phyloP scores from a whole-genome alignment of 192 early-diverging fungal genomes.

The Coemansia sp. region DNA sequence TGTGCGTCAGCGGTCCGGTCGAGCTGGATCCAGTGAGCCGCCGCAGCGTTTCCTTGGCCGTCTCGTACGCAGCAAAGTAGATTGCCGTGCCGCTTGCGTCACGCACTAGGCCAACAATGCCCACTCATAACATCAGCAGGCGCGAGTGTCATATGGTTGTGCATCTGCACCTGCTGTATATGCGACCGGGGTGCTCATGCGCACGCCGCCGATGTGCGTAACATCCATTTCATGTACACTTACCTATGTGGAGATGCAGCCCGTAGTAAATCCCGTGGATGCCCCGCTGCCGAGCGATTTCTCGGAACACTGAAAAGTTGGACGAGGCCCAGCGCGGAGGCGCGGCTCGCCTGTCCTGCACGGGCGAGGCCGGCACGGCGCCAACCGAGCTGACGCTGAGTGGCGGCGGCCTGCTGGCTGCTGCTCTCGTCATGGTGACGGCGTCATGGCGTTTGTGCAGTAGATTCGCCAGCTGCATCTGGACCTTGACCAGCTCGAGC shows the following conservation, averaged over 20 bases:
- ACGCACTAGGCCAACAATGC: conserved; percentile 34
- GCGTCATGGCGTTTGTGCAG: conserved; percentile 35
- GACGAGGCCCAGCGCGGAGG: conserved; percentile 28
- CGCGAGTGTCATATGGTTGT: too few species aligned
- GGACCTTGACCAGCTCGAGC: conserved; percentile 72
- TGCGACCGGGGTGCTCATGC: not conserved
- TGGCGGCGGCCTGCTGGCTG: not conserved
- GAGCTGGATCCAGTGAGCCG: conserved; percentile 32
- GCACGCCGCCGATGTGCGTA: too few species aligned
- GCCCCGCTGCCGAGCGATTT: conserved; percentile 36
- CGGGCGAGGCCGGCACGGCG: conserved; percentile 1
- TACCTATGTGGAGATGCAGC: conserved; percentile 40
- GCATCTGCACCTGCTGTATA: too few species aligned
- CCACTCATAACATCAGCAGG: too few species aligned
- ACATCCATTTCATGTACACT: conserved; percentile 7
- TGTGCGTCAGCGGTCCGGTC: conserved; percentile 63
- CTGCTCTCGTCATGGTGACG: not conserved
- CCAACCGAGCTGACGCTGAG: too few species aligned
- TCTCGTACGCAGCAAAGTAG: conserved; percentile 70
- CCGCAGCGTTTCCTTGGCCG: conserved; percentile 46
- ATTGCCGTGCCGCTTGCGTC: conserved; percentile 65
- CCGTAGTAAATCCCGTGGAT: conserved; percentile 37
- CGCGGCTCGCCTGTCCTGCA: not conserved
- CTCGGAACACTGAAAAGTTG: conserved; percentile 33
- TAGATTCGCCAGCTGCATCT: conserved; percentile 63